Base-by-base conservation (phyloP, 2,329 filamentous ascomycete genomes). In the Metarhizium brunneum region DNA sequence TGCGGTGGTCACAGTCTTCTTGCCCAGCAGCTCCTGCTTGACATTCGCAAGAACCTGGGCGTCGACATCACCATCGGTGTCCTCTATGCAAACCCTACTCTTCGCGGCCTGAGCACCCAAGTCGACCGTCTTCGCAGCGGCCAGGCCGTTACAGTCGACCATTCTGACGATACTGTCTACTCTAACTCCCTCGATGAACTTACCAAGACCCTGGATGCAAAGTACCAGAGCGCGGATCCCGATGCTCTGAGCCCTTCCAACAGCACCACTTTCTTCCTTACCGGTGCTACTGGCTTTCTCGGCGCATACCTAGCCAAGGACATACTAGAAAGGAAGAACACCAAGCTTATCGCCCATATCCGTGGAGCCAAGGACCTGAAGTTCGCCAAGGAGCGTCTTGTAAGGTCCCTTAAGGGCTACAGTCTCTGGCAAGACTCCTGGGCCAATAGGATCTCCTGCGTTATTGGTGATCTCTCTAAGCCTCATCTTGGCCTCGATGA, bases 231-330 rank as follows among this genome's bases (percentile, higher is more conserved):
- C 3, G 66, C 65, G 1, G 64, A 65, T 8, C 79, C 83, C 1
- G 60, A 55, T 16, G 64, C 62, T 6, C 52, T 64, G 20, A 57
- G 60, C 38, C 51, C 63, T 20, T 61, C 68, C 8, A 63, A 69
- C 59, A 58, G 70, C 56, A 56, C 65, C 10, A 90, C 86, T 0
- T 78, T 94, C 11, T 88, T 96, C 69, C 73, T 96, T 5, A 96
- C 92, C 2, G 92, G 92, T 48, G 90, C 89, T 4, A 96, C 66
- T 1, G 67, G 67, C 29, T 96, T 96, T 76, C 72, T 96, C 18
- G 92, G 92, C 32, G 81, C 88, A 0, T 95, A 91, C 65, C 76
- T 96, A 11, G 74, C 95, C 38, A 81, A 81, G 55, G 89, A 95
- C 55, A 71, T 96, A 1, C 77, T 96, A 1, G 80, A 81, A 38